A percentile compares a stretch with the other conserved stretches of the same genome.
Conservation (phyloP, 1,139 yeast genomes). For the Lodderomyces theae region DNA sequence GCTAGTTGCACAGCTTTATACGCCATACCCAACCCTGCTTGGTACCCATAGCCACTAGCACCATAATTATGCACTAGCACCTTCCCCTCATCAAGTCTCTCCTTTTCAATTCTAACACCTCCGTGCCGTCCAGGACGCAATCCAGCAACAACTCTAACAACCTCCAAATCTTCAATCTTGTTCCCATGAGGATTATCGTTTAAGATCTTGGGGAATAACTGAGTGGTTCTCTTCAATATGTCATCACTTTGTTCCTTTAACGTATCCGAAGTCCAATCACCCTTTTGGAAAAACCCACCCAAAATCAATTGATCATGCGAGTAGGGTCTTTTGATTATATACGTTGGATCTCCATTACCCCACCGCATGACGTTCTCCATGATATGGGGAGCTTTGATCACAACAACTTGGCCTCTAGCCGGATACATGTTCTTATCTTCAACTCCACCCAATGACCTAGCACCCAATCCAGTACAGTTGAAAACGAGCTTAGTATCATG, state of each 20-base stretch:
- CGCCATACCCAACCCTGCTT: constrained; percentile 46
- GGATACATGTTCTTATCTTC: constrained; percentile 54
- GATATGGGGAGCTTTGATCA: constrained; percentile 56
- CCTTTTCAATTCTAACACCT: constrained; percentile 61
- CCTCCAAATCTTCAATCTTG: constrained; percentile 24
- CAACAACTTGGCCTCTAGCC: constrained; percentile 69
- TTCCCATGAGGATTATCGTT: constrained; percentile 27
- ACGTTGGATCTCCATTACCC: constrained; percentile 55
- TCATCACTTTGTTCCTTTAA: constrained; percentile 53
- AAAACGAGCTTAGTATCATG: constrained; percentile 45
- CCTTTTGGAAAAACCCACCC: constrained; percentile 65
- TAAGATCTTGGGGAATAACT: constrained; percentile 51
- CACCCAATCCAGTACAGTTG: constrained; percentile 71
- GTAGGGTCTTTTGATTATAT: constrained; percentile 66
- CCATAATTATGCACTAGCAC: constrained; percentile 49
- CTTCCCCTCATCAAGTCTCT: constrained; percentile 29
- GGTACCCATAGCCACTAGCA: constrained; percentile 47
- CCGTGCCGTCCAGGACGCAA: constrained; percentile 69
- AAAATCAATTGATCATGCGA: constrained; percentile 59
- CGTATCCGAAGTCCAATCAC: constrained; percentile 57
- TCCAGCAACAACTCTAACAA: constrained; percentile 63
- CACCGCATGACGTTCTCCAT: constrained; percentile 48
- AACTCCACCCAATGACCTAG: constrained; percentile 42
- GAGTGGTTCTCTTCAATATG: constrained; percentile 55
- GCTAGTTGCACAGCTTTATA: constrained; percentile 26